Base-by-base conservation (phyloP, 352 stramenopile genomes). In the Aphanomyces stellatus region DNA sequence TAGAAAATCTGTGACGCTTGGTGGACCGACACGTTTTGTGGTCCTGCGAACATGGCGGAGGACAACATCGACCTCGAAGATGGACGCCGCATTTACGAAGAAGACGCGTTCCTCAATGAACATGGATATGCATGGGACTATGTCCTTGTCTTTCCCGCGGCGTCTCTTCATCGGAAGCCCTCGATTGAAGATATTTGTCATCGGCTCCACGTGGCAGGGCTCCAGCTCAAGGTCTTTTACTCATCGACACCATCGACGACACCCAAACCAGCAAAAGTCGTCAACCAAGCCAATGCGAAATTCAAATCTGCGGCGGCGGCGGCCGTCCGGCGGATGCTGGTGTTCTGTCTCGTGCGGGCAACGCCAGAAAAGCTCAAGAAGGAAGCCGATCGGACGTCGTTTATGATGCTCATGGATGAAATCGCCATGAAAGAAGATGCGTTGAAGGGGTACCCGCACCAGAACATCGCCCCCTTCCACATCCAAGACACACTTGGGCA, bases 281-380 rank as follows among this genome's bases (percentile, higher is more conserved):
- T 31, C 15, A 28, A 91, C 40, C 76, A 75, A 40, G 72, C 72
- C 7, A 77, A 79, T 35, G 77, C 83, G 7, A 83, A 83, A 42
- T 79, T 91, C 40, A 91, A 90, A 71, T 88, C 81, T 56, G 90
- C 85, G 6, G 67, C 80, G 7, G 75, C 71, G 31, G 72, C 76
- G 33, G 73, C 85, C 67, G 70, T 88, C 5, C 49, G 19, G 11
- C 33, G 22, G n/a, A 31, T 11, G 8, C 71, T 90, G 51, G 77
- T 90, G 11, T 91, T 91, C 71, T 91, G 82, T 71, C 89, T 91
- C 70, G 83, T 93, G 61, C 82, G 85, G 41, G 85, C 82, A 3
- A 74, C 80, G 0, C 80, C 89, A 33, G 77, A 90, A 51, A 75
- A 88, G 35, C 76, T 93, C 69, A 80, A 80, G 37, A 70, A 75